Percentiles rank a stretch among this genome's conserved stretches.
These are phyloP conservation scores for Lagerstroemia speciosa DNA, from an alignment of 345 rosid genomes.

Conservation along the genomic window DNA sequence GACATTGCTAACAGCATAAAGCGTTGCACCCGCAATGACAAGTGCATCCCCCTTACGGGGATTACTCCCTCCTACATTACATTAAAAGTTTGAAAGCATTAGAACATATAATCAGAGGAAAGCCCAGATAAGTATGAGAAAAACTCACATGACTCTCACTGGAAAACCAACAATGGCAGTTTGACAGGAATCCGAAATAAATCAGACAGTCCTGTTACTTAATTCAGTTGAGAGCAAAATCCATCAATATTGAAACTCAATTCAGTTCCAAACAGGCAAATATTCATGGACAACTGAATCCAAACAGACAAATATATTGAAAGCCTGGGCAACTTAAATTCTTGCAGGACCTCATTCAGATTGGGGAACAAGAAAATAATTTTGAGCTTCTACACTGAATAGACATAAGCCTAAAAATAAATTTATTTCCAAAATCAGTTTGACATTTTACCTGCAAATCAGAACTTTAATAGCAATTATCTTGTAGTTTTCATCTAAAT, in stretches of 20 bases:
- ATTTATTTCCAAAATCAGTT: too few species aligned
- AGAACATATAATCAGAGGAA: neutral
- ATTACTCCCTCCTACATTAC: constrained; percentile 60
- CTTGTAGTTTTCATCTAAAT: neutral
- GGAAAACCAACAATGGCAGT: neutral
- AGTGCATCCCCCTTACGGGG: constrained; percentile 66
- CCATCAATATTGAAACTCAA: neutral
- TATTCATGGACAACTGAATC: neutral
- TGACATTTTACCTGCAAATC: too few species aligned
- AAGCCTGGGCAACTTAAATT: neutral
- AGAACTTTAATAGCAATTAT: neutral
- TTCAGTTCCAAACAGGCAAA: neutral
- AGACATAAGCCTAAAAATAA: neutral
- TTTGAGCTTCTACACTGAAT: neutral
- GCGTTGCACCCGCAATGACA: constrained; percentile 61
- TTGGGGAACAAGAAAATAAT: neutral
- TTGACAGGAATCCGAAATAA: too few species aligned
- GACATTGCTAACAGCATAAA: constrained; percentile 60
- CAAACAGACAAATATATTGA: neutral
- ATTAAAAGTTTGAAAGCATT: too few species aligned
- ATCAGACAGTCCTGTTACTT: neutral
- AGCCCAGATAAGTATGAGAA: neutral
- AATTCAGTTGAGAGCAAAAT: neutral
- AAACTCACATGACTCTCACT: neutral
- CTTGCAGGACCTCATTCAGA: neutral